Evolutionary conservation across 306 rosid genomes (phyloP).

Genomic region (Pueraria montana): DNA sequence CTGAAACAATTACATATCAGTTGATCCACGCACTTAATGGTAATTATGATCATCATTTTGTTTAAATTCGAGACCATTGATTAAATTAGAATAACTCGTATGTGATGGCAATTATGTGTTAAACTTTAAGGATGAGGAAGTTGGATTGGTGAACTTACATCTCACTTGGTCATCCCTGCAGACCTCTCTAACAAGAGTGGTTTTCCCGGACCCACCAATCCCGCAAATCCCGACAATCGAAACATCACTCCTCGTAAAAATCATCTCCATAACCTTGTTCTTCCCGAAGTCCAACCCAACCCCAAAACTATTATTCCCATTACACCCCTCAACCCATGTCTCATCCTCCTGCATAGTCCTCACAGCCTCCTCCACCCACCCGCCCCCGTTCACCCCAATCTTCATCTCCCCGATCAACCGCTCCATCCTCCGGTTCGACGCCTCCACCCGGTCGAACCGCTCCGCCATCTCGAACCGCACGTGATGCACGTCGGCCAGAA

Average conservation of each 20-base stretch:
- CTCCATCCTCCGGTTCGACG: slow-evolving; percentile 59
- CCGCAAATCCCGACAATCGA: slow-evolving; percentile 73
- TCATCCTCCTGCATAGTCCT: slow-evolving; percentile 73
- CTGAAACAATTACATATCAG: too few species aligned
- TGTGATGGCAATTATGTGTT: too few species aligned
- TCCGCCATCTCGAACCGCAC: slow-evolving; percentile 56
- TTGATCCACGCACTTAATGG: too few species aligned
- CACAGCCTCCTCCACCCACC: slow-evolving; percentile 82
- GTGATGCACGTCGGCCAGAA: slow-evolving; percentile 80
- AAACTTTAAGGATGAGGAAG: background rate
- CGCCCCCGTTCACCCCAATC: slow-evolving; percentile 67
- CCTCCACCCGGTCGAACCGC: slow-evolving; percentile 78
- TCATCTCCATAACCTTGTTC: slow-evolving; percentile 74
- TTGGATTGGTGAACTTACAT: slow-evolving; percentile 57
- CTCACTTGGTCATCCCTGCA: slow-evolving; percentile 72
- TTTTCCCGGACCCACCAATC: slow-evolving; percentile 91
- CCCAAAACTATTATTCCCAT: slow-evolving; percentile 50
- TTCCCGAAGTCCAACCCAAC: slow-evolving; percentile 69
- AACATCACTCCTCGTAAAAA: slow-evolving; percentile 56
- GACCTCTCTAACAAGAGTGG: slow-evolving; percentile 82
- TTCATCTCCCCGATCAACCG: slow-evolving; percentile 62
- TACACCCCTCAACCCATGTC: slow-evolving; percentile 51
- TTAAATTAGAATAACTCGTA: too few species aligned
- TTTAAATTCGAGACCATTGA: too few species aligned
- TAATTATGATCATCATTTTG: too few species aligned